Evolutionary conservation across 2,329 filamentous ascomycete genomes (phyloP), one percentile per base, ranked within the genome.

Genomic region (Lachnellula arida): DNA sequence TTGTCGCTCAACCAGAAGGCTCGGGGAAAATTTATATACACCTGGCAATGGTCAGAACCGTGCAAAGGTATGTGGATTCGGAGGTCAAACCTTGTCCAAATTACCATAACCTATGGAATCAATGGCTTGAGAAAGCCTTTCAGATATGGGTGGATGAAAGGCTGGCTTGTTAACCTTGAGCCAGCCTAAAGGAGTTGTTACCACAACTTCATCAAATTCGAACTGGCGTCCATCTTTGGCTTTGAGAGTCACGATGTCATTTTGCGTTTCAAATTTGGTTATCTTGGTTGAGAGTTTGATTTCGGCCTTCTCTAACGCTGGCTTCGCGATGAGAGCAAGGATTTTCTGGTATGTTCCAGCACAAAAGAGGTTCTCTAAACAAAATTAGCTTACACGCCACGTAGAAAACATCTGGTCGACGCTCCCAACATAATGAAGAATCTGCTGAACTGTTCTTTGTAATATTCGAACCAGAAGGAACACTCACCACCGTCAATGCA

Each of bases 1-100:
- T 46, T 44, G 4, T 56, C 53, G 5, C 60, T 55, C 4, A 61
- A 72, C 85, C 86, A 88, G 68, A 86, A 88, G 0, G 84, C 81
- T 8, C 64, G 67, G 0, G 84, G 81, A 63, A 88, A 88, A 3
- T 77, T 82, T 17, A 83, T 71, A 62, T 70, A 71, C 3, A 70
- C 65, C 68, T 70, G 9, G 17, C 9, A 7, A 37, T 15, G 22
- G 14, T 19, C 53, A 40, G 60, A 49, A 39, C 25, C 17, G 32
- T 46, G 19, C 39, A 44, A 49, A 43, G 47, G 37, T 43, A 5
- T 28, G 22, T 23, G 25, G 9, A 32, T 32, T 32, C 9, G 4
- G 11, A n/a, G 32, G 35, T 52, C 57, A 56, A 48, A 77, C 77
- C 67, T 82, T 82, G 65, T 82, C 80, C 3, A 83, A 55, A 34